Conservation (phyloP, 768 basidiomycete genomes). For the Multifurca ochricompacta region DNA sequence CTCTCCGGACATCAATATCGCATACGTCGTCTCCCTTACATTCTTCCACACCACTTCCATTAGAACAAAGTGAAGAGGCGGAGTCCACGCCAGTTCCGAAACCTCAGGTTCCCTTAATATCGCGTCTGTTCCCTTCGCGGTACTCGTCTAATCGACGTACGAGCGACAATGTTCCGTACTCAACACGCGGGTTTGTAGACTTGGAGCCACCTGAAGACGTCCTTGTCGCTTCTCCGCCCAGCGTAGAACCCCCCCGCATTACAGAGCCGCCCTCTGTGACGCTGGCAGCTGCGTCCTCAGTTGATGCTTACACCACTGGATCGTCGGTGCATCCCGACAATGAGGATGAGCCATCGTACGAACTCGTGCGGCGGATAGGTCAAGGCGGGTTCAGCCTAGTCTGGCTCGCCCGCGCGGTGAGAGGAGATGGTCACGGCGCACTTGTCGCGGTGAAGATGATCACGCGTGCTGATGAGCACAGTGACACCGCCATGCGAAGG, state of each 20-base stretch:
- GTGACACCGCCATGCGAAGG: neutral
- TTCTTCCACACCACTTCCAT: neutral
- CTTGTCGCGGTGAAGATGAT: conserved; percentile 25
- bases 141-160: conserved; percentile 12
- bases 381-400: conserved; percentile 70
- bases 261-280: neutral
- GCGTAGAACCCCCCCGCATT: neutral
- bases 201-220: conserved; percentile 14
- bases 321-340: conserved; percentile 9
- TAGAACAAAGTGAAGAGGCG: neutral
- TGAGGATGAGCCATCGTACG: conserved; percentile 27
- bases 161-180: neutral
- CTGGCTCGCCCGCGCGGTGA: conserved; percentile 55
- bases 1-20: conserved; percentile 14
- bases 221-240: neutral
- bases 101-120: conserved; percentile 6
- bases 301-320: neutral
- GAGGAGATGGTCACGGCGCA: conserved; percentile 15
- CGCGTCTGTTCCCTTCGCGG: conserved; percentile 21
- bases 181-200: conserved; percentile 10
- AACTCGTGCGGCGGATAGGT: conserved; percentile 50
- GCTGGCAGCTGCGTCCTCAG: neutral
- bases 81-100: conserved; percentile 11
- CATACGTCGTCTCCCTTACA: conserved; percentile 5
- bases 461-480: conserved; percentile 4